A percentile compares a stretch with the other conserved stretches of the same genome.
These are phyloP conservation scores for Tolypocladium ophioglossoides DNA, from an alignment of 2,329 filamentous ascomycete genomes.

Conservation along the genomic window DNA sequence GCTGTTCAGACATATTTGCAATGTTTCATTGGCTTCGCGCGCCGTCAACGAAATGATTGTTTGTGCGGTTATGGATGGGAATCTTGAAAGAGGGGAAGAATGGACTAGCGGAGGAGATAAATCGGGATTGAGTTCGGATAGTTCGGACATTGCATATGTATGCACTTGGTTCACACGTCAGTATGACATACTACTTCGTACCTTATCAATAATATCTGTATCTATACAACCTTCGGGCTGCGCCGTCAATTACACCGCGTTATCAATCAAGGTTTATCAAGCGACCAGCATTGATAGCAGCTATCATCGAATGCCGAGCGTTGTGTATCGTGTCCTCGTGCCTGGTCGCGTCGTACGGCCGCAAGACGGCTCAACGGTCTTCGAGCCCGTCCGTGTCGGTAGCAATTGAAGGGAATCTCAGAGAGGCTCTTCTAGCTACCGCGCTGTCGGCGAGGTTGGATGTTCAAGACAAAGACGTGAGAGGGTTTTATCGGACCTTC, in stretches of 20 bases:
- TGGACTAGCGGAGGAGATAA: background rate
- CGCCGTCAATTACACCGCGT: background rate
- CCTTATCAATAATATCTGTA: background rate
- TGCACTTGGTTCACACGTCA: background rate
- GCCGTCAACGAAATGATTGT: background rate
- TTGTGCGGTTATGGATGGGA: background rate
- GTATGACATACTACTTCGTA: background rate
- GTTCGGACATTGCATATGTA: background rate
- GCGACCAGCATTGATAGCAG: too few species aligned
- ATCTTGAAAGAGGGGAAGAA: background rate
- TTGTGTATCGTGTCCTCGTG: too few species aligned
- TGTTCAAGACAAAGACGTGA: too few species aligned
- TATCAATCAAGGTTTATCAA: too few species aligned
- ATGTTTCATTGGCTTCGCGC: background rate
- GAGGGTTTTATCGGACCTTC: too few species aligned
- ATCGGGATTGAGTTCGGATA: background rate
- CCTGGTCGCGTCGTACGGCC: too few species aligned
- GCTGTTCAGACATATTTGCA: background rate
- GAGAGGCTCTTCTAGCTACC: too few species aligned
- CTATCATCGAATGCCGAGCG: too few species aligned
- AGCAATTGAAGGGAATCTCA: too few species aligned
- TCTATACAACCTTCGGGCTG: background rate
- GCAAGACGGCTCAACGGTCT: too few species aligned
- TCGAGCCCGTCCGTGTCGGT: too few species aligned
- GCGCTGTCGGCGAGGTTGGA: too few species aligned